These are phyloP conservation scores for Colletotrichum spaethianum DNA, from an alignment of 2,329 filamentous ascomycete genomes.

Conservation along the genomic window DNA sequence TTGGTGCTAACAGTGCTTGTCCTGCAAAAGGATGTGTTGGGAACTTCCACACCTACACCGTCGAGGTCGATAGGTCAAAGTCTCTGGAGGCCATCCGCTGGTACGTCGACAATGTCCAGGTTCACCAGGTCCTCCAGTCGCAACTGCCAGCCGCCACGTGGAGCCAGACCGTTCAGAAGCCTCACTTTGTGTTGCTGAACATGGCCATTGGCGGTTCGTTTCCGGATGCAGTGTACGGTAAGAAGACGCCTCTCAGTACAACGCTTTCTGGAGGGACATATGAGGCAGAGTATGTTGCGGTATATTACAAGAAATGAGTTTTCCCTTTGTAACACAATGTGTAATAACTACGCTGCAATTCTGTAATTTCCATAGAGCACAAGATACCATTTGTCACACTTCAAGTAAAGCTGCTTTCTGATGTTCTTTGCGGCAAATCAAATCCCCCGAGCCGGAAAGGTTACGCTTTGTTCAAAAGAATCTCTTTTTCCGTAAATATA, in stretches of 20 bases:
- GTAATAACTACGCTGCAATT: background rate
- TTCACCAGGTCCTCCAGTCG: slow-evolving; percentile 55
- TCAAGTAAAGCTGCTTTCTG: background rate
- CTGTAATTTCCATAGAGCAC: background rate
- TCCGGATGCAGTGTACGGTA: slow-evolving; percentile 48
- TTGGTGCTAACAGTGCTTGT: slow-evolving; percentile 44
- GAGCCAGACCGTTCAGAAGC: slow-evolving; percentile 47
- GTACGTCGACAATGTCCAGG: slow-evolving; percentile 61
- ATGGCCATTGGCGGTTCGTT: slow-evolving; percentile 57
- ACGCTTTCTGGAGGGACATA: slow-evolving; percentile 3
- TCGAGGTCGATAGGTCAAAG: slow-evolving; percentile 51
- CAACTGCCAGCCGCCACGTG: slow-evolving; percentile 49
- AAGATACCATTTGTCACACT: no score
- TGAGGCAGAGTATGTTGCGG: slow-evolving; percentile 20
- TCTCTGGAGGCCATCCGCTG: slow-evolving; percentile 62
- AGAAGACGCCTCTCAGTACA: slow-evolving; percentile 15
- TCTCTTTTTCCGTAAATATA: no score
- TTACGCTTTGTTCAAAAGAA: background rate
- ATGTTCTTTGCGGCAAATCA: no score
- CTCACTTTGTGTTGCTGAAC: slow-evolving; percentile 55
- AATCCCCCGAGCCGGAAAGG: no score
- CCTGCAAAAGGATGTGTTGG: slow-evolving; percentile 16
- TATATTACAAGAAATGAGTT: slow-evolving; percentile 1
- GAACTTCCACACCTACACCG: slow-evolving; percentile 48
- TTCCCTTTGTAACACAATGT: background rate